Base-by-base conservation (phyloP, 1,284 basidiomycete genomes). In the Ustilago sp. region DNA sequence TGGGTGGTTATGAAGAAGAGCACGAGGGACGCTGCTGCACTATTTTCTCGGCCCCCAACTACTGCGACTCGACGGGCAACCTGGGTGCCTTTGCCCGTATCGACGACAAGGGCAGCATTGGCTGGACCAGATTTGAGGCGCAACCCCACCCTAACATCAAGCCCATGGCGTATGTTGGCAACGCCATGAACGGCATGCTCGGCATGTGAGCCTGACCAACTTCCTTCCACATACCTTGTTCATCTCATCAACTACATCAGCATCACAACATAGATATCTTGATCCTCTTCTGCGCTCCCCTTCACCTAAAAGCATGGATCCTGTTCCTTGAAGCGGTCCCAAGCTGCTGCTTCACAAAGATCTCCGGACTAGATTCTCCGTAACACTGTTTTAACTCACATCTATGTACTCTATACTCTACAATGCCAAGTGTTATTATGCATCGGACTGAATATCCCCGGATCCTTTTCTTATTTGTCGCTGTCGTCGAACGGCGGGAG, bases 11-110 rank as follows among this genome's bases (percentile, higher is more conserved):
- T 86, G 91, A 93, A 70, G 89, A 95, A 63, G 94, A 96, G 85
- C 94, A 96, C 83, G 90, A 93, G 64, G 94, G 94, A 1, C 88
- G 94, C 41, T 95, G 94, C 86, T 94, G 92, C 38, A 96, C 94
- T 39, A 93, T 93, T 83, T 86, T 87, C 43, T 84, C 81, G n/a
- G 85, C 85, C 6, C 82, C 83, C 55, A 83, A 84, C 75, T 86
- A 85, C 70, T 84, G 83, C 62, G 83, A 83, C 55, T 78, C 76
- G 55, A 77, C 77, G 8, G 88, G 88, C 48, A 89, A 89, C 85
- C 82, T 87, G 81, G 87, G 87, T 19, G 88, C 88, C 1, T 88
- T 87, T 76, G 85, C 81, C 43, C 72, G 80, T 52, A 93, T 97
- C 82, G 91, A 95, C 85, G 90, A 91, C 35, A 88, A 89, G 41